Base-by-base conservation (phyloP, 306 rosid species). In the Luffa acutangula region DNA sequence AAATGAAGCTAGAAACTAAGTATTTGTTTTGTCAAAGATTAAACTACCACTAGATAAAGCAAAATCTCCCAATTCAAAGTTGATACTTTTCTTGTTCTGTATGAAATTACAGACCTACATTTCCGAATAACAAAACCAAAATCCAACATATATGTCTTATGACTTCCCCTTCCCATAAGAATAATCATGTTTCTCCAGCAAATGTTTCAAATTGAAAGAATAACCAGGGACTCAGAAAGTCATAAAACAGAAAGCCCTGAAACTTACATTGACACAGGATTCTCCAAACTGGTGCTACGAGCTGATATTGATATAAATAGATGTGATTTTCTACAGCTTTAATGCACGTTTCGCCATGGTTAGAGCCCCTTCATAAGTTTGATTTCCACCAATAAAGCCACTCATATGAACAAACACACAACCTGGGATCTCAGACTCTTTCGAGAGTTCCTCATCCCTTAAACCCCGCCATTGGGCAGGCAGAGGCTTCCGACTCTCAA, bases 351-450 rank as follows among this genome's bases (percentile, higher is more conserved):
- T 93, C 0, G 97, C 98, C 97, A 93, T 91, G 84, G 93, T 88
- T 85, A 91, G 82, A 46, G 97, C 97, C 6, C 98, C 97, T 3
- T 89, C 97, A 48, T 83, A 88, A 43, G 59, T 89, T 78, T 87
- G 86, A 86, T 87, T 91, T 78, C 93, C 98, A 0, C 98, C 98
- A 45, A 93, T 93, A 77, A 93, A 91, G 36, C 98, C 97, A 8
- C 98, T 93, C 92, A 89, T 91, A 42, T 93, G 98, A 53, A 90
- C 97, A 65, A 93, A 93, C 70, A 93, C 96, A 46, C 98, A 90
- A 33, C 89, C 89, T 1, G 92, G 89, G 49, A 93, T 89, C 63
- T 82, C 89, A 3, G 91, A 72, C 33, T 81, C 92, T 65, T 83
- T 85, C 0, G 98, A 93, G 73, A 93, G 89, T 70, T 86, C 85